phyloP scores from a whole-genome alignment of 1,284 basidiomycete genomes.

The Cronartium ribicola region DNA sequence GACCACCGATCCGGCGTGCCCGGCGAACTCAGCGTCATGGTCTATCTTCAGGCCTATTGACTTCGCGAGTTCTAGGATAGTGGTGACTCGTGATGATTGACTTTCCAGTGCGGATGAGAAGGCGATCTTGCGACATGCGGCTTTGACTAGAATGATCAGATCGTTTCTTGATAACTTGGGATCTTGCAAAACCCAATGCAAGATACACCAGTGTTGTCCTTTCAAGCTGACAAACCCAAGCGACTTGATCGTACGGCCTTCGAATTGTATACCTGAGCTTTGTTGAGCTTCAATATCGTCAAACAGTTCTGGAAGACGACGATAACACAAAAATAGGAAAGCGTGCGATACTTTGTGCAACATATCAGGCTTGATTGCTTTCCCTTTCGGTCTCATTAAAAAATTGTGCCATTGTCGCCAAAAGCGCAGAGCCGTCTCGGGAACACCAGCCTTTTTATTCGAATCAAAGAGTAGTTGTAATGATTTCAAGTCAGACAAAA shows the following conservation, averaged over 20 bases:
- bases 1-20: constrained; percentile 7
- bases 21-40: constrained; percentile 14
- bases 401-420: constrained; percentile 33
- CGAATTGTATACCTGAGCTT: constrained; percentile 1
- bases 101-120: constrained; percentile 31
- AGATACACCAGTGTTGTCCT: constrained; percentile 26
- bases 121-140: constrained; percentile 22
- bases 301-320: constrained; percentile 1
- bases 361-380: constrained; percentile 8
- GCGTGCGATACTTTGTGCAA: constrained; percentile 17
- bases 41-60: constrained; percentile 7
- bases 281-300: constrained; percentile 8
- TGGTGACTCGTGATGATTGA: constrained; percentile 25
- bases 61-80: neutral
- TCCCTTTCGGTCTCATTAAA: constrained; percentile 23
- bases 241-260: constrained; percentile 17
- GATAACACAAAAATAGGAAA: constrained; percentile 25
- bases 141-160: constrained; percentile 20
- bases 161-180: constrained; percentile 10
- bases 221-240: constrained; percentile 23
- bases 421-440: neutral
- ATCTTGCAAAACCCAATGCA: constrained; percentile 17
- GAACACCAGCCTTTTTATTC: neutral
- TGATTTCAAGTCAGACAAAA: neutral
- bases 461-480: neutral